Percentiles rank a stretch among this genome's conserved stretches.
phyloP scores from a whole-genome alignment of 2,329 filamentous ascomycete species.

The Aspergillus aculeatus region DNA sequence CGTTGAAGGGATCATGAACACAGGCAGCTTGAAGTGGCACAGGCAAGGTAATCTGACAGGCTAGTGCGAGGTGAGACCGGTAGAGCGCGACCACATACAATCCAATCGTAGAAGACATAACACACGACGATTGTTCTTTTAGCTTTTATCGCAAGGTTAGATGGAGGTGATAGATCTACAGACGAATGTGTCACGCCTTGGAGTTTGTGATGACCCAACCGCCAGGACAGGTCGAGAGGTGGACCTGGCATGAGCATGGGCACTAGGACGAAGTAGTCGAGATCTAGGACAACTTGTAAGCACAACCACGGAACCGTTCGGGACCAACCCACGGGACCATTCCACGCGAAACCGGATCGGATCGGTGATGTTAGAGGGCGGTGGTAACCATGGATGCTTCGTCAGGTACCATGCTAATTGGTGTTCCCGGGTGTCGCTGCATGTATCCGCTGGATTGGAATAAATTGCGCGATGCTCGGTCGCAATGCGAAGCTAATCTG shows the following conservation, averaged over 20 bases:
- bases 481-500: constrained; percentile 8
- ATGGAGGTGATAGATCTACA: constrained; percentile 10
- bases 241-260: background rate
- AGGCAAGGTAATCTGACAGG: constrained; percentile 10
- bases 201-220: constrained; percentile 3
- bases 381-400: constrained; percentile 10
- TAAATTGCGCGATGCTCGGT: background rate
- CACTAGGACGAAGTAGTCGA: background rate
- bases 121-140: background rate
- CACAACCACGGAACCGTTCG: constrained; percentile 18
- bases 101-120: background rate
- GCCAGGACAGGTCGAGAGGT: background rate
- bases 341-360: constrained; percentile 22
- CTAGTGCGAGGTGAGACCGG: constrained; percentile 3
- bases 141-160: constrained; percentile 1
- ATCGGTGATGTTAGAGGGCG: constrained; percentile 12
- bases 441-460: background rate
- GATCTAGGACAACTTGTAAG: background rate
- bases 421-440: background rate
- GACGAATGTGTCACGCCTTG: background rate
- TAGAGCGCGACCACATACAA: background rate
- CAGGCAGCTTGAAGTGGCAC: constrained; percentile 5
- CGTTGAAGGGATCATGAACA: constrained; percentile 5
- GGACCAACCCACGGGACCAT: constrained; percentile 21
- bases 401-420: constrained; percentile 13